Base-by-base conservation (phyloP, 495 filamentous ascomycete species). In the Penicillium desertorum region DNA sequence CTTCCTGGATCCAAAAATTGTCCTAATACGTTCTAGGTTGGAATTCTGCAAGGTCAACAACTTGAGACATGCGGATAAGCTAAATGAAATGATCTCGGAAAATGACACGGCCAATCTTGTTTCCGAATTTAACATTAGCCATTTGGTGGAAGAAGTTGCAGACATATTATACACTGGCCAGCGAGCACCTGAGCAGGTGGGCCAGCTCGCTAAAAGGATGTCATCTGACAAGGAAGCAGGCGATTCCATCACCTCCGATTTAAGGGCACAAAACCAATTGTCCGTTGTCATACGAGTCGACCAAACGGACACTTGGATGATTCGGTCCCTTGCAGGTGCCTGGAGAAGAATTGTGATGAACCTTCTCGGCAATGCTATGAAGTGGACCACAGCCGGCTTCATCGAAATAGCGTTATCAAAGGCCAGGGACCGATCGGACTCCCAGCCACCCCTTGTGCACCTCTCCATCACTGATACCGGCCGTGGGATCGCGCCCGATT, bases 261-360 rank as follows among this genome's bases (percentile, higher is more conserved):
- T 25, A 7, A 7, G 5, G 20, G 8, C 56, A 14, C 56, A 60
- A 0, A 66, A 68, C 12, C 44, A 62, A 19, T 68, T 82, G 8
- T 71, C 75, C 0, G 72, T 87, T 17, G 75, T 85, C 36, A 66
- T 88, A 5, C 80, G 85, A 58, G 77, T 88, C 23, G 78, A 85
- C 41, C 69, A 74, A 16, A 62, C 69, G 2, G 64, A 69, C 2
- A 72, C 79, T 39, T 88, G 81, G 74, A 64, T 76, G 20, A 83
- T 87, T 67, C 72, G 70, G 10, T 81, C 80, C 0, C 77, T 87
- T 29, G 77, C 85, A 1, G 86, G 86, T 4, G 86, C 85, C 0
- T 76, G 87, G 66, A 76, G 83, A 34, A 75, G 88, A 20, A 79
- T 89, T 12, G 75, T 91, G 25, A 86, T 89, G 83, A 90, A 91